These are phyloP conservation scores for Fusarium chaquense DNA, from an alignment of 2,329 filamentous ascomycete genomes.

Conservation along the genomic window DNA sequence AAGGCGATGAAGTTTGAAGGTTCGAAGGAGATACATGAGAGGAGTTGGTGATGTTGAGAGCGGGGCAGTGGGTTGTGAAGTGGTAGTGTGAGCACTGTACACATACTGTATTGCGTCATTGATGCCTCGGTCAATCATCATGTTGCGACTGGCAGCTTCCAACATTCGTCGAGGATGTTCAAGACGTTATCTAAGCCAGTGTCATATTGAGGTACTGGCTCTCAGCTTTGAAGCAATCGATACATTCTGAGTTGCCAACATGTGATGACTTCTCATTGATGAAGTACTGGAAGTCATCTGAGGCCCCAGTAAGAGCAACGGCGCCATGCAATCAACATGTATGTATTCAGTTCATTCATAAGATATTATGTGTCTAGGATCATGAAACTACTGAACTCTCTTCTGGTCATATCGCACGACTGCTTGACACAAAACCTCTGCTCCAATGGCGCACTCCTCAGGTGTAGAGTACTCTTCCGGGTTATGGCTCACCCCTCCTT, in stretches of 20 bases:
- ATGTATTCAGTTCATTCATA: no score
- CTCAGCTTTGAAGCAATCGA: no score
- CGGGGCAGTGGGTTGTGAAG: background rate
- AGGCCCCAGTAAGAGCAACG: background rate
- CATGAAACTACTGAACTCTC: background rate
- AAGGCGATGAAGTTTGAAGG: background rate
- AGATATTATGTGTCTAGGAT: no score
- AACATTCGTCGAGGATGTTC: no score
- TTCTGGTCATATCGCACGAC: conserved; percentile 44
- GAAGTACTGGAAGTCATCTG: no score
- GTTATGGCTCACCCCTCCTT: conserved; percentile 50
- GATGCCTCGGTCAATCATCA: background rate
- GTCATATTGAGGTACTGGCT: background rate
- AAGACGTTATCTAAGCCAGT: background rate
- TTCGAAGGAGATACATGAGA: background rate
- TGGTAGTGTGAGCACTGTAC: background rate
- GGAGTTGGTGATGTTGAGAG: background rate
- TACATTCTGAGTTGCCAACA: no score
- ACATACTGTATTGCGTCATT: background rate
- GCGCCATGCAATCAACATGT: no score
- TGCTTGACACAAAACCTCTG: conserved; percentile 43
- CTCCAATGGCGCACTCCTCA: conserved; percentile 48
- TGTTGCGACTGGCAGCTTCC: background rate
- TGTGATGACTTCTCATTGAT: background rate
- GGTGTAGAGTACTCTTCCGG: conserved; percentile 47